Evolutionary conservation across 164 flowering plant species (phyloP).

Genomic region (Litsea cubeba): DNA sequence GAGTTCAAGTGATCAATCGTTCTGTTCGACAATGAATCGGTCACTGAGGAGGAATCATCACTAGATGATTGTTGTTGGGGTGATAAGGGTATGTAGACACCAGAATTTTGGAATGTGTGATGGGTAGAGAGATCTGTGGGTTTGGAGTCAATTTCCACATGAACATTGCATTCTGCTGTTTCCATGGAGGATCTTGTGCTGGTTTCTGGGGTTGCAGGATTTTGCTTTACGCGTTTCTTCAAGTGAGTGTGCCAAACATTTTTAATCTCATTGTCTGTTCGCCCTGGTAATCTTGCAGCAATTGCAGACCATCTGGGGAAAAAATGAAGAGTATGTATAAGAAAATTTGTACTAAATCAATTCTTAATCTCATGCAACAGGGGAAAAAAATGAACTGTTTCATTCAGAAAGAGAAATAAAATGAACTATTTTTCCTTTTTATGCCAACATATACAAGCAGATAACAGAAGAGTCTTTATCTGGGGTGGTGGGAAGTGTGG

Average conservation of each 20-base stretch:
- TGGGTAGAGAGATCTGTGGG: background rate
- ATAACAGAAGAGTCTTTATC: no score
- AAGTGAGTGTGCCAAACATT: conserved; percentile 39
- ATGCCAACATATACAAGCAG: no score
- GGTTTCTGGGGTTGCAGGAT: conserved; percentile 11
- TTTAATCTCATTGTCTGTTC: conserved; percentile 38
- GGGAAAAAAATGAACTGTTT: background rate
- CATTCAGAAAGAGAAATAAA: background rate
- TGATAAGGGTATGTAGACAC: conserved; percentile 8
- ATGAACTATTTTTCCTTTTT: no score
- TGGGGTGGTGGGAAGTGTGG: no score
- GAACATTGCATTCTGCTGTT: background rate
- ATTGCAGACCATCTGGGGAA: conserved; percentile 30
- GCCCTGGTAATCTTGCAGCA: conserved; percentile 31
- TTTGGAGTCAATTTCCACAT: background rate
- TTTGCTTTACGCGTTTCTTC: conserved; percentile 27
- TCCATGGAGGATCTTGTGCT: background rate
- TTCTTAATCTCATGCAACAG: background rate
- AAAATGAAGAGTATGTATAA: conserved; percentile 3
- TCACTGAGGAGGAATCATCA: conserved; percentile 5
- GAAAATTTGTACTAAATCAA: conserved; percentile 9
- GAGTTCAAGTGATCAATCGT: conserved; percentile 16
- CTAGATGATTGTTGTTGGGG: conserved; percentile 26
- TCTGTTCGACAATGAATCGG: conserved; percentile 9
- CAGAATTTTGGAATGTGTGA: background rate